Base-by-base conservation (phyloP, 2,329 filamentous ascomycete genomes). In the Westerdykella sp. region DNA sequence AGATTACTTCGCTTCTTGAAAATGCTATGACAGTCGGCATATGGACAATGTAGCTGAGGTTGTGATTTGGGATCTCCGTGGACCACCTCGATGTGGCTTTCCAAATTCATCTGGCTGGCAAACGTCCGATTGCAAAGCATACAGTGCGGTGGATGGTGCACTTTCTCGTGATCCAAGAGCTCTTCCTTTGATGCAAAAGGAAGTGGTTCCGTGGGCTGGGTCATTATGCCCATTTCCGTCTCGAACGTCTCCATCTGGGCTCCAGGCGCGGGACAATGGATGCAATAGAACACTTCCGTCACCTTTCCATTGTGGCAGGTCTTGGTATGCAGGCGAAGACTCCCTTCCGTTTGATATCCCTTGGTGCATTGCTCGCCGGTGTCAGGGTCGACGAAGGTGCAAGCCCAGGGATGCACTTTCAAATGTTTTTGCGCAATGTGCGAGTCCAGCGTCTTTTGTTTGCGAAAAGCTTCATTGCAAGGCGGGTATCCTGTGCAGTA, bases 1-100 rank as follows among this genome's bases (percentile, higher is more conserved):
- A 95, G 74, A 56, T 95, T 96, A n/a, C 84, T 84, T 48, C 79
- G 81, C 60, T 85, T 86, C 14, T 87, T 90, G 66, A 96, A 96
- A 42, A 74, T 79, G 59, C 86, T 87, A 43, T 71, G 73, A 64
- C 90, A 96, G 16, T 77, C 83, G 0, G 74, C 68, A 57, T 82
- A 75, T 1, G 80, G 76, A 62, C 91, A 95, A 1, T 70, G 63
- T 40, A 84, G 79, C 0, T 74, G 79, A 7, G 84, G 55, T 16
- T 56, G 53, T 3, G 48, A 38, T 28, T 52, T 63, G 21, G 56
- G 53, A 22, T 59, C 49, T 16, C 44, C 65, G 67, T 96, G 90
- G 44, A 83, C 72, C 48, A 84, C 79, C 54, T 95, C 87, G 37
- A 93, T 73, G 67, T 96, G 91, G 6, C 50, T 49, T 37, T 79